A percentile compares a stretch with the other conserved stretches of the same genome.
phyloP scores from a whole-genome alignment of 306 rosid species.

The Acacia melanoxylon region DNA sequence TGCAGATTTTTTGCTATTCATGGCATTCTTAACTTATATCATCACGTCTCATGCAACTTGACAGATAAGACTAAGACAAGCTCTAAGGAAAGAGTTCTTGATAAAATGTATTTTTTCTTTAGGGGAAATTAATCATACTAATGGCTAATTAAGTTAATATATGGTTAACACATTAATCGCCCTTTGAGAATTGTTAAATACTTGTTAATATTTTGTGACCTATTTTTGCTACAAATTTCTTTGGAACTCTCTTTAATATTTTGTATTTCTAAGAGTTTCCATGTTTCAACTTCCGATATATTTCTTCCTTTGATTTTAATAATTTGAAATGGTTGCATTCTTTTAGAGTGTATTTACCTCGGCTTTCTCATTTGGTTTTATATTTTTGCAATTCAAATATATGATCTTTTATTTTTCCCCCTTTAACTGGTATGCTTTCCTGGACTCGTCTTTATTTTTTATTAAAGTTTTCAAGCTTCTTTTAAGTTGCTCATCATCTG shows the following conservation, averaged over 20 bases:
- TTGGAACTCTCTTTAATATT: background rate
- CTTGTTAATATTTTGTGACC: background rate
- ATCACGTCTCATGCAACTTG: background rate
- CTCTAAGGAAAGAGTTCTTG: background rate
- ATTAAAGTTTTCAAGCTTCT: slow-evolving; percentile 1
- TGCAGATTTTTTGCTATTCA: background rate
- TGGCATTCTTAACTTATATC: background rate
- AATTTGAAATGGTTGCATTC: background rate
- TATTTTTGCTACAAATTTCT: background rate
- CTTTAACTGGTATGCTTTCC: slow-evolving; percentile 8
- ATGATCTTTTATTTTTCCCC: background rate
- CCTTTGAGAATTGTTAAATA: background rate
- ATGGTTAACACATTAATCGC: background rate
- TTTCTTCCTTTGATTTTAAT: background rate
- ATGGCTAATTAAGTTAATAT: background rate
- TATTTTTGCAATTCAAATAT: background rate
- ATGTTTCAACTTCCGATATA: background rate
- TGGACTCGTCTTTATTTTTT: background rate
- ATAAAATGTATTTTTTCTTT: background rate
- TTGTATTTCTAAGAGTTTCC: background rate
- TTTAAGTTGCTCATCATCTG: background rate
- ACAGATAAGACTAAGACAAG: background rate
- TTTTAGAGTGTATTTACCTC: background rate
- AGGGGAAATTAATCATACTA: background rate
- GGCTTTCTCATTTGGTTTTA: background rate